Percentiles rank a stretch among this genome's conserved stretches.
Evolutionary conservation across 169 alveolate species (phyloP).

Genomic region (Eimeria falciformis): DNA sequence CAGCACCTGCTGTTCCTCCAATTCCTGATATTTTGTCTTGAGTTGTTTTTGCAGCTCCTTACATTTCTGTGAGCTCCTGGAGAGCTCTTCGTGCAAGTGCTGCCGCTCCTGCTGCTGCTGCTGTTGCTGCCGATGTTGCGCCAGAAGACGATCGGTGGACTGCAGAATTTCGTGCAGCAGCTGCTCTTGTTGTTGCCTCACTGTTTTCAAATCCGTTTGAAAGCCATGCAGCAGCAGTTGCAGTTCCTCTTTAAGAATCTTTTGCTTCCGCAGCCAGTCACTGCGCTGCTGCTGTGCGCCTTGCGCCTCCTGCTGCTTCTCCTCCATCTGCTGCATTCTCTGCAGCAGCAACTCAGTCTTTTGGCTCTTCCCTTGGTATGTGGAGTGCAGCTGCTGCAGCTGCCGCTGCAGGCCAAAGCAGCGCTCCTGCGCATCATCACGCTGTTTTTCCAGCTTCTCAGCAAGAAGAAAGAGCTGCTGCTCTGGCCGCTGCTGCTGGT

Average conservation of each 20-base stretch:
- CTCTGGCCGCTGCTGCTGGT: constrained; percentile 18
- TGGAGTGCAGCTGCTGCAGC: constrained; percentile 14
- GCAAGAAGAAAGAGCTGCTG: background rate
- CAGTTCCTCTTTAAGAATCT: background rate
- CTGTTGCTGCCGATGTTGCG: background rate
- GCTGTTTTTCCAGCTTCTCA: background rate
- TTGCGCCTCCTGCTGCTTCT: background rate
- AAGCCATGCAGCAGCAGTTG: background rate
- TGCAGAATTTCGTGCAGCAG: background rate
- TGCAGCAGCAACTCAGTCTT: background rate
- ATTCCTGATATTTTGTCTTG: background rate
- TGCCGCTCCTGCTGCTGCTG: background rate
- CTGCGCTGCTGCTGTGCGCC: background rate
- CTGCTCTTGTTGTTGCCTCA: background rate
- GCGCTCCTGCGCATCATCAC: background rate
- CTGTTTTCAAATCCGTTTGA: background rate
- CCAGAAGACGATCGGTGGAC: background rate
- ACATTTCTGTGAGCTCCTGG: background rate
- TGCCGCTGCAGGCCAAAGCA: constrained; percentile 16
- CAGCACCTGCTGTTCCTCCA: constrained; percentile 4
- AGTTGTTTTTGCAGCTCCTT: background rate
- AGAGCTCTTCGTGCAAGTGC: background rate
- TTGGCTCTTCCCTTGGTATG: background rate
- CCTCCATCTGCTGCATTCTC: constrained; percentile 1
- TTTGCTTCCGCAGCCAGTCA: background rate